Evolutionary conservation across 2,329 filamentous ascomycete genomes (phyloP).

Genomic region (Trichophyton benhamiae): DNA sequence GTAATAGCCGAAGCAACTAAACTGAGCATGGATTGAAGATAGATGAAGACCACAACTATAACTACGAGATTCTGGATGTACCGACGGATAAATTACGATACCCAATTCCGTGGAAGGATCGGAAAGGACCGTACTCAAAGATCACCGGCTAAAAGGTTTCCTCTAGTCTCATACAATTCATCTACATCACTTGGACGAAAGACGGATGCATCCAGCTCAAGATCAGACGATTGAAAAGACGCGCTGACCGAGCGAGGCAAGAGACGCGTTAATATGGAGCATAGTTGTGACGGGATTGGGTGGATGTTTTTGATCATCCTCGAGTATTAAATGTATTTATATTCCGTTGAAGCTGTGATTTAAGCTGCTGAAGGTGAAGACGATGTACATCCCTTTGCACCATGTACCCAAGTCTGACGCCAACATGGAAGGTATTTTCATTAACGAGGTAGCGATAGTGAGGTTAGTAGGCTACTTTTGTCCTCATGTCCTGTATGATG

Average conservation of each 20-base stretch:
- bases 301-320: not conserved
- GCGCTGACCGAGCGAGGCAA: constrained; percentile 40
- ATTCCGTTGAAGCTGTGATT: not conserved
- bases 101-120: constrained; percentile 23
- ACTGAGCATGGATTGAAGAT: not conserved
- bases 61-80: constrained; percentile 18
- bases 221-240: constrained; percentile 22
- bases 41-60: not conserved
- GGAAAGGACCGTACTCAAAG: constrained; percentile 41
- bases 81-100: constrained; percentile 38
- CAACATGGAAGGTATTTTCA: constrained; percentile 9
- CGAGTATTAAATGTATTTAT: not conserved
- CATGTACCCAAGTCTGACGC: constrained; percentile 11
- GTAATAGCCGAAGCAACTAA: no score
- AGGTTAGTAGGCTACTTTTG: constrained; percentile 42
- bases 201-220: constrained; percentile 30
- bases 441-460: constrained; percentile 1
- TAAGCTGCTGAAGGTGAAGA: not conserved
- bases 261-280: constrained; percentile 28
- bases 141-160: constrained; percentile 29
- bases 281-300: not conserved
- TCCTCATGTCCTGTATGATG: constrained; percentile 42
- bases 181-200: constrained; percentile 17
- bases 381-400: not conserved
- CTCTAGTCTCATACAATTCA: constrained; percentile 37